A percentile compares a stretch with the other conserved stretches of the same genome.
phyloP scores from a whole-genome alignment of 345 rosid species.

The Mallotus nudiflorus region DNA sequence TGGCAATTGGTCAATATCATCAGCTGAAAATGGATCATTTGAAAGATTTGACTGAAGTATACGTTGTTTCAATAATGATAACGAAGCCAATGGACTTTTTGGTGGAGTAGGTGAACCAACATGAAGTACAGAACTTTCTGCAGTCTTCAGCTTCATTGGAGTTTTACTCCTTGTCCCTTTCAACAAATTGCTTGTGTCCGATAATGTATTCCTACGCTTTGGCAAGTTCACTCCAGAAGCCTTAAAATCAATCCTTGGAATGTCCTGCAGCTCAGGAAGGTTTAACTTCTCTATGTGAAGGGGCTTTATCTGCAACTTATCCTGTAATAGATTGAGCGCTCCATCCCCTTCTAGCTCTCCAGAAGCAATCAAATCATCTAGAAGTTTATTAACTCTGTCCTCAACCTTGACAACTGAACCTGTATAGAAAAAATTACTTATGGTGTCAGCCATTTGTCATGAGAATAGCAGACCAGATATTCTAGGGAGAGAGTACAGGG shows the following conservation, averaged over 20 bases:
- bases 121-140: constrained; percentile 32
- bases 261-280: constrained; percentile 59
- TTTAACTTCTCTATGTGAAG: constrained; percentile 41
- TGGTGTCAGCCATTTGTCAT: constrained; percentile 19
- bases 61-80: constrained; percentile 38
- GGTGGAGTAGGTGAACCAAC: constrained; percentile 49
- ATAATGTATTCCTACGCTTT: constrained; percentile 47
- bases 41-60: constrained; percentile 30
- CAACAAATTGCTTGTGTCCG: constrained; percentile 53
- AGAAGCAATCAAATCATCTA: constrained; percentile 56
- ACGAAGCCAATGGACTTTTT: constrained; percentile 46
- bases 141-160: constrained; percentile 32
- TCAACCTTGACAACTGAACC: constrained; percentile 45
- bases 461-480: neutral
- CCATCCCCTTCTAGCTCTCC: constrained; percentile 67
- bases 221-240: constrained; percentile 37
- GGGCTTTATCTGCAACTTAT: constrained; percentile 61
- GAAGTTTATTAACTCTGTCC: constrained; percentile 41
- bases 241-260: constrained; percentile 47
- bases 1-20: constrained; percentile 33
- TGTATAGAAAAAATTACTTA: constrained; percentile 27
- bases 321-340: constrained; percentile 50
- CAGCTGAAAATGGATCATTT: constrained; percentile 52
- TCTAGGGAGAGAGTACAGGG: neutral
- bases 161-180: constrained; percentile 36